These are phyloP conservation scores for Diplocarpon mali DNA, from an alignment of 2,329 filamentous ascomycete species.

Conservation along the genomic window DNA sequence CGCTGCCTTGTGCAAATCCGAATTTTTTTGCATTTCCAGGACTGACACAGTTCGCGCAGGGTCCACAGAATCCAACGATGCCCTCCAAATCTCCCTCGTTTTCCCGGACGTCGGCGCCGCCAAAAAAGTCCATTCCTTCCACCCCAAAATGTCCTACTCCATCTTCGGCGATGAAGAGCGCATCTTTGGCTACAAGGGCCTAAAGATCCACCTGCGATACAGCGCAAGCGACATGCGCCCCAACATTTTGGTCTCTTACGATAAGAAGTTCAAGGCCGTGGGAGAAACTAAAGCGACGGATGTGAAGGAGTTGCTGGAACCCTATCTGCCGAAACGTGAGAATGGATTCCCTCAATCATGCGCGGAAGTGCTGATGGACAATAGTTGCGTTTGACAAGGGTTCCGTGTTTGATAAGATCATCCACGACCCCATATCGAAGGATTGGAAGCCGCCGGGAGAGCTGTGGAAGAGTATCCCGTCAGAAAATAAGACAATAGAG, in stretches of 20 bases:
- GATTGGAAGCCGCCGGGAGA: conserved; percentile 64
- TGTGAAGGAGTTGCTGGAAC: conserved; percentile 41
- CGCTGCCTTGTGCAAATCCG: background rate
- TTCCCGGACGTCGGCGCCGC: conserved; percentile 37
- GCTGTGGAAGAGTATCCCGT: conserved; percentile 52
- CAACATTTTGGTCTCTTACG: conserved; percentile 58
- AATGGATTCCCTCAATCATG: background rate
- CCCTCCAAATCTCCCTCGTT: conserved; percentile 49
- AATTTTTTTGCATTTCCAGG: background rate
- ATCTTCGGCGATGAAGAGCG: conserved; percentile 89
- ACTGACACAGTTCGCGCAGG: conserved; percentile 15
- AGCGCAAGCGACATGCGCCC: conserved; percentile 66
- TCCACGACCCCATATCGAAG: conserved; percentile 33
- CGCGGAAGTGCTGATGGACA: conserved; percentile 4
- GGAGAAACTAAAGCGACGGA: conserved; percentile 61
- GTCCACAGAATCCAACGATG: conserved; percentile 34
- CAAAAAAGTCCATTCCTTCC: conserved; percentile 57
- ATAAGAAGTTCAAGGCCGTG: conserved; percentile 57
- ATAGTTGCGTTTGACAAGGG: conserved; percentile 56
- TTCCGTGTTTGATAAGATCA: conserved; percentile 48
- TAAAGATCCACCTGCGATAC: conserved; percentile 63
- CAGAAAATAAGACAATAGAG: conserved; percentile 58
- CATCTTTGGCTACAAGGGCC: conserved; percentile 80
- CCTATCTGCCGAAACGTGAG: conserved; percentile 57
- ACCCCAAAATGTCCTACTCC: conserved; percentile 79